Evolutionary conservation across 2,329 filamentous ascomycete genomes (phyloP), one percentile per base, ranked within the genome.

Genomic region (Tolypocladium inflatum): DNA sequence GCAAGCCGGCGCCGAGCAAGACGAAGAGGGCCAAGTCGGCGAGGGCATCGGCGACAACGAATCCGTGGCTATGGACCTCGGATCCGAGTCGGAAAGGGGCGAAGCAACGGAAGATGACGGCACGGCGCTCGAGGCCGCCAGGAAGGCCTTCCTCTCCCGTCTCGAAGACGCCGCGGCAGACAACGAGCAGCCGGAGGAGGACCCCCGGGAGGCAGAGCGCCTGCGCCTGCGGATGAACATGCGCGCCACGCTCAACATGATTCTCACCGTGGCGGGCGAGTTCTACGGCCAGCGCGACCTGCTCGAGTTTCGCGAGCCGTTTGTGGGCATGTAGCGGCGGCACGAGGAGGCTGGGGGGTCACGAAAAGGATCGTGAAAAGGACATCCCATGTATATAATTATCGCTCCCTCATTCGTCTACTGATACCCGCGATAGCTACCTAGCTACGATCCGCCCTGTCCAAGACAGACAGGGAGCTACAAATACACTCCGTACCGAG

Each of bases 281-380:
- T 85, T 89, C 63, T 97, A 92, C 73, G 91, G 93, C 1, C 93
- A 97, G 73, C 81, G 87, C 63, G 93, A 97, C 71, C 73, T 97
- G 61, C 80, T 97, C 54, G 85, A 89, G 65, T 89, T 87, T 61
- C 82, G 91, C 59, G 82, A 87, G 61, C 81, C 82, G 4, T 85
- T 84, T 65, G 73, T 77, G 26, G 73, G 74, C 39, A 68, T 78
- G 63, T 77, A 52, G 48, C 30, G 48, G 19, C 2, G 7, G 30
- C 48, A 21, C 4, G 10, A 69, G 58, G 30, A 69, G 59, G 19
- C 4, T n/a, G n/a, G 4, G 26, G 23, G 9, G 6, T 23, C 13
- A 39, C 30, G 7, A 55, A 21, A 55, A 33, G 30, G 30, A 9
- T 33, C 30, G 8, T 33, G 30, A 33, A 30, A 39, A 54, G 17